phyloP scores from a whole-genome alignment of 2,329 filamentous ascomycete genomes.

The Fusarium lyarnte region DNA sequence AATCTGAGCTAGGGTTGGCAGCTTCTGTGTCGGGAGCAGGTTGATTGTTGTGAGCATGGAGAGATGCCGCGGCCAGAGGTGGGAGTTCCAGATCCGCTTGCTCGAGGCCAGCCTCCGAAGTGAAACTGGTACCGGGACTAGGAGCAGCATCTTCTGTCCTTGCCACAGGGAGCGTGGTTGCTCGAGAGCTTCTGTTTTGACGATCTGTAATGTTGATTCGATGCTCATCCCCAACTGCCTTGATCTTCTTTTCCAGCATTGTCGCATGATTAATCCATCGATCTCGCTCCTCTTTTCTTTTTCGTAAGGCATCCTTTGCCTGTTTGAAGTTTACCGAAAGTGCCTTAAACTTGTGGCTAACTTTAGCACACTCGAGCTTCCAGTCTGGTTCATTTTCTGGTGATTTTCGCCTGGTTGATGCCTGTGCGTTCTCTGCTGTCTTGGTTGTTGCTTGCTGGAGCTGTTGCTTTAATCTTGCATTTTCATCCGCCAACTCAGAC shows the following conservation, averaged over 20 bases:
- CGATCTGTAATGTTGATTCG: constrained; percentile 45
- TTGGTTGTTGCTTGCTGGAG: constrained; percentile 17
- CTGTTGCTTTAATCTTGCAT: constrained; percentile 30
- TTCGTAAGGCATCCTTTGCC: constrained; percentile 51
- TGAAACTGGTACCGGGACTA: constrained; percentile 32
- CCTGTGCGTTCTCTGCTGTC: not conserved
- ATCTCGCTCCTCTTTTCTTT: constrained; percentile 54
- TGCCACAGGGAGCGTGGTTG: constrained; percentile 5
- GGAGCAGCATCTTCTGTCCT: constrained; percentile 15
- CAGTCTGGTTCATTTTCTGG: constrained; percentile 32
- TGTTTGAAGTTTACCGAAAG: constrained; percentile 54
- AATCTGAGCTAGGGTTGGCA: constrained; percentile 38
- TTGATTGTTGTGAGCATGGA: constrained; percentile 7
- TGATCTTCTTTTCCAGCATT: constrained; percentile 55
- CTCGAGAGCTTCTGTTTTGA: constrained; percentile 16
- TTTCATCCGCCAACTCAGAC: constrained; percentile 28
- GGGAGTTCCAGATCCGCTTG: constrained; percentile 43
- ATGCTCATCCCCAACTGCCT: constrained; percentile 53
- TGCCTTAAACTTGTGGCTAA: constrained; percentile 53
- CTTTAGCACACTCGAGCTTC: constrained; percentile 49
- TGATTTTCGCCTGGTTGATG: not conserved
- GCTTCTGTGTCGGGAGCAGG: not conserved
- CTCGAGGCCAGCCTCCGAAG: constrained; percentile 38
- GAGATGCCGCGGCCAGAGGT: constrained; percentile 38
- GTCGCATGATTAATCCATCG: constrained; percentile 58